phyloP scores from a whole-genome alignment of 139 green algal genomes.

The Eudorina sp. region DNA sequence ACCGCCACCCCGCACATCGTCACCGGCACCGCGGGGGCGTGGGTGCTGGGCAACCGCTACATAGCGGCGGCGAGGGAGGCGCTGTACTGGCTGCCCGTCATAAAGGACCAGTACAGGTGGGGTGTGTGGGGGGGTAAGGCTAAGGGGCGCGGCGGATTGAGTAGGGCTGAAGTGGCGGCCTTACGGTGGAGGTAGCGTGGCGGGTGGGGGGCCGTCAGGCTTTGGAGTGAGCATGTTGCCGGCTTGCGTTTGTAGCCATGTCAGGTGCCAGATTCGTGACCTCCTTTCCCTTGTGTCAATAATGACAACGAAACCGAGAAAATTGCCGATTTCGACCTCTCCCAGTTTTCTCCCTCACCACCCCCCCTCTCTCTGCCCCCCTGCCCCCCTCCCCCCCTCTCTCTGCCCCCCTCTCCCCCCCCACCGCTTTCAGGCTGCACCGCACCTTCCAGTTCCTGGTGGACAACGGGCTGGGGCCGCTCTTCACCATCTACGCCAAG shows the following conservation, averaged over 20 bases:
- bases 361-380: neutral
- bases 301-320: neutral
- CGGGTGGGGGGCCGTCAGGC: too few species aligned
- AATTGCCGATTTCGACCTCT: neutral
- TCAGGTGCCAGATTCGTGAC: neutral
- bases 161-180: neutral
- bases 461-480: conserved; percentile 16
- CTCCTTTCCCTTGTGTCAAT: neutral
- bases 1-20: neutral
- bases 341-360: neutral
- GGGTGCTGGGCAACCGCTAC: conserved; percentile 35
- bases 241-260: neutral
- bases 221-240: too few species aligned
- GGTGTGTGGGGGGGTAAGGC: neutral
- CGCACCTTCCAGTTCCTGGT: conserved; percentile 18
- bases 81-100: neutral
- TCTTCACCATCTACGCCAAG: conserved; percentile 1
- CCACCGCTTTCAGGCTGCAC: neutral
- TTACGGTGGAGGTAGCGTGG: neutral
- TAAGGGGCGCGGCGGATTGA: neutral
- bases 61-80: conserved; percentile 23
- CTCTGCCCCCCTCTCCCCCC: neutral
- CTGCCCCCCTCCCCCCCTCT: neutral
- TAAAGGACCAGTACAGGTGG: neutral
- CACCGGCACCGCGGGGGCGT: neutral